Evolutionary conservation across 2,329 filamentous ascomycete species (phyloP).

Genomic region (Colletotrichum tropicale): DNA sequence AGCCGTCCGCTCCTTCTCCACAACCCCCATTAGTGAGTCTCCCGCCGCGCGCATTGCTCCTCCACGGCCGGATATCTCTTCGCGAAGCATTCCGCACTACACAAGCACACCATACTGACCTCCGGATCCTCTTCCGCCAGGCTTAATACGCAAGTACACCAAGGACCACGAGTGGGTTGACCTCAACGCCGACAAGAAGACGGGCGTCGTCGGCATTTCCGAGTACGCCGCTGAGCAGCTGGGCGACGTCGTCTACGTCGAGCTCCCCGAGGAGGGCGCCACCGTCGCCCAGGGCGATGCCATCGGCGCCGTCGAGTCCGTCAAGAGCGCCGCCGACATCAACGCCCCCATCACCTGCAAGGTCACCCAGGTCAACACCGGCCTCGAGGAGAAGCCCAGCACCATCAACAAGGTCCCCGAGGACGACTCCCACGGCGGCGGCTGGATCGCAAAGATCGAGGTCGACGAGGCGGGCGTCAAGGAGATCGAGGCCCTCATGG

Average conservation of each 20-base stretch:
- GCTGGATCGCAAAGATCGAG: constrained; percentile 92
- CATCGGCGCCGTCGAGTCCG: constrained; percentile 94
- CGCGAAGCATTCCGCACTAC: not conserved
- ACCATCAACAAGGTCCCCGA: constrained; percentile 92
- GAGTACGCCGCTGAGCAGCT: constrained; percentile 90
- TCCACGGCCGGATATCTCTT: not conserved
- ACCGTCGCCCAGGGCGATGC: constrained; percentile 78
- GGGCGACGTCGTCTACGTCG: constrained; percentile 96
- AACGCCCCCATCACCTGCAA: constrained; percentile 83
- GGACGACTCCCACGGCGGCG: constrained; percentile 73
- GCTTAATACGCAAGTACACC: constrained; percentile 82
- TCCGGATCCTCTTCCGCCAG: constrained; percentile 39
- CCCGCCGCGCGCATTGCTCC: not conserved
- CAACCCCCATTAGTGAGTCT: constrained; percentile 39
- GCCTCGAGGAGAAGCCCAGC: constrained; percentile 83
- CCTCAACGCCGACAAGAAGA: constrained; percentile 80
- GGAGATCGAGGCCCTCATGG: constrained; percentile 80
- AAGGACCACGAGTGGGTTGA: constrained; percentile 99
- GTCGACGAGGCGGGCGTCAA: constrained; percentile 68
- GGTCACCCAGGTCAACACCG: constrained; percentile 74
- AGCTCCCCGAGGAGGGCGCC: constrained; percentile 78
- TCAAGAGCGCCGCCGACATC: constrained; percentile 98
- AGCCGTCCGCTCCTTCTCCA: constrained; percentile 47
- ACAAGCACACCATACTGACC: not conserved
- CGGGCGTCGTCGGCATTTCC: constrained; percentile 84